Evolutionary conservation across 2,329 filamentous ascomycete genomes (phyloP), one percentile per base, ranked within the genome.

Genomic region (Fonsecaea nubica): DNA sequence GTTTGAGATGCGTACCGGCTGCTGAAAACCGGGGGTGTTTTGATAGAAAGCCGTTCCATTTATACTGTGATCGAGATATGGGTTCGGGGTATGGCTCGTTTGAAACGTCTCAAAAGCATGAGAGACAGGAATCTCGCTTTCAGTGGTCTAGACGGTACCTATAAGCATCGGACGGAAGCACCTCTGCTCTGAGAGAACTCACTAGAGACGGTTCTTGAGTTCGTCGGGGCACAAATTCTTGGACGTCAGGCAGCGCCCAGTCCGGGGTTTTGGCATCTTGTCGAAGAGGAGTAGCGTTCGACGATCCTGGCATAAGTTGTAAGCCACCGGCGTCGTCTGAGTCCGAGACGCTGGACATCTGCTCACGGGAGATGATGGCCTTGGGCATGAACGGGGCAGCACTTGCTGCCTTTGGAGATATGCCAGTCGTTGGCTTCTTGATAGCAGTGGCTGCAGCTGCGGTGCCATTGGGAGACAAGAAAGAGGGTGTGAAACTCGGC

Each of bases 371-470:
- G 69, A 76, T 74, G 53, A 77, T 73, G 68, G 74, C 73, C 73
- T 81, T 78, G 32, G 81, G 81, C 71, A 80, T 78, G 69, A 83
- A 83, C 5, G 81, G 89, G 21, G 92, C 91, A 25, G 94, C 95
- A 77, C 87, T 95, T n/a, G 91, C 93, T 63, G 92, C 91, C 79
- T 96, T 93, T 1, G 93, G 92, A 7, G 93, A 95, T 70, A 98
- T 93, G 48, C 69, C 73, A 65, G 63, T 55, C 1, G 58, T 32
- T 63, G 54, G 57, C 48, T 71, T 69, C 59, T 67, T 69, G 56
- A 63, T 38, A 8, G 58, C 50, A 5, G 56, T 54, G 38, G 48
- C 57, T 9, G 58, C 45, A 18, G 62, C 48, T 57, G 53, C 54
- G 48, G 64, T 76, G 59, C 80, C 83, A 73, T 83, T 82, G 33